Evolutionary conservation across 768 basidiomycete genomes (phyloP).

Genomic region (Boletus rubroflammeus): DNA sequence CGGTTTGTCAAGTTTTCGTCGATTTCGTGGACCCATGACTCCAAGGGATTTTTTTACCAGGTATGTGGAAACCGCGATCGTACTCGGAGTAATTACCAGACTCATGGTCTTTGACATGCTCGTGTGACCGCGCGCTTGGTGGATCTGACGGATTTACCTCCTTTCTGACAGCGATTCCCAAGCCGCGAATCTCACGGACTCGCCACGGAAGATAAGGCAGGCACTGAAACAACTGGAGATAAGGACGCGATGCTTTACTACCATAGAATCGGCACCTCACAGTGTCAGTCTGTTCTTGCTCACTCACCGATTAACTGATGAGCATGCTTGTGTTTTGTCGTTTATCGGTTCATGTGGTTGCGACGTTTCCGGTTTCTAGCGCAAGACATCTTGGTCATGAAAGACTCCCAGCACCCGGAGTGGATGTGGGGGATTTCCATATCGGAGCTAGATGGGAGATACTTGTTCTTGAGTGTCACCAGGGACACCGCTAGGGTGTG

Average conservation of each 20-base stretch:
- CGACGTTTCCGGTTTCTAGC: slow-evolving; percentile 36
- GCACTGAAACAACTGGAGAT: slow-evolving; percentile 60
- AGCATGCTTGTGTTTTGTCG: background rate
- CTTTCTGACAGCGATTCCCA: slow-evolving; percentile 49
- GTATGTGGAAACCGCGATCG: slow-evolving; percentile 20
- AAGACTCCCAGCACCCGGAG: slow-evolving; percentile 60
- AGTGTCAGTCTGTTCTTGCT: slow-evolving; percentile 42
- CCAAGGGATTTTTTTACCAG: slow-evolving; percentile 85
- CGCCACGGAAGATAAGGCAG: slow-evolving; percentile 47
- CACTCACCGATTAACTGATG: slow-evolving; percentile 6
- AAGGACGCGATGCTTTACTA: slow-evolving; percentile 73
- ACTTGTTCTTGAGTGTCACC: slow-evolving; percentile 49
- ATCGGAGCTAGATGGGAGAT: slow-evolving; percentile 62
- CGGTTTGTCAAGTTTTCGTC: slow-evolving; percentile 75
- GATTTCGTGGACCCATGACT: slow-evolving; percentile 73
- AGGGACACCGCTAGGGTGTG: slow-evolving; percentile 64
- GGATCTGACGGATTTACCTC: slow-evolving; percentile 2
- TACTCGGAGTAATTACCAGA: background rate
- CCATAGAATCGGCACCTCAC: slow-evolving; percentile 67
- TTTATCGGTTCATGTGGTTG: background rate
- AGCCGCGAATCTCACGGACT: slow-evolving; percentile 43
- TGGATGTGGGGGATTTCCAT: slow-evolving; percentile 59
- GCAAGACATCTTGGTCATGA: slow-evolving; percentile 63
- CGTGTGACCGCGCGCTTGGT: background rate
- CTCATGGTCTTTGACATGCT: background rate